Percentiles rank a stretch among this genome's conserved stretches.
Evolutionary conservation across 2,329 filamentous ascomycete genomes (phyloP).

Genomic region (Fusarium anguioides): DNA sequence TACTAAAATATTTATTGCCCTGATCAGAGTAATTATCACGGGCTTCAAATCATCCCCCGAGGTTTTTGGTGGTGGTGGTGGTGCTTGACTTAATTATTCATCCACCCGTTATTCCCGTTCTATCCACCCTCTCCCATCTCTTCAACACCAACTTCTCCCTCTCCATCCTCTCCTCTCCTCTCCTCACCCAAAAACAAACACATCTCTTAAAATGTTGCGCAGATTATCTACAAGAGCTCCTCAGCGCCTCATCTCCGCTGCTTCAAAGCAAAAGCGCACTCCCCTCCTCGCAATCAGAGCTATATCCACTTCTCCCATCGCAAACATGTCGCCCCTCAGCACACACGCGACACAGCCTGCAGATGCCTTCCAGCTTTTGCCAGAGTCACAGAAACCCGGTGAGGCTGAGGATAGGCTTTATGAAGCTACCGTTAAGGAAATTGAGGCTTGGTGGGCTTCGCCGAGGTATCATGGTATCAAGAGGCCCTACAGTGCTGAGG

Average conservation of each 20-base stretch:
- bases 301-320: slow-evolving; percentile 46
- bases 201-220: slow-evolving; percentile 48
- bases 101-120: slow-evolving; percentile 28
- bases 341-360: slow-evolving; percentile 58
- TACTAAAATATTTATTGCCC: background rate
- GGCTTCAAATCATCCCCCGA: slow-evolving; percentile 8
- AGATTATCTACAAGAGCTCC: slow-evolving; percentile 48
- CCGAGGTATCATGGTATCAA: slow-evolving; percentile 90
- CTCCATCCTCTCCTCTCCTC: background rate
- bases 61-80: no score
- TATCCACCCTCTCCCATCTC: slow-evolving; percentile 1
- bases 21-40: slow-evolving; percentile 12
- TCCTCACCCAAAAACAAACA: background rate
- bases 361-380: slow-evolving; percentile 87
- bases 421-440: slow-evolving; percentile 83
- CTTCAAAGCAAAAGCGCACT: slow-evolving; percentile 28
- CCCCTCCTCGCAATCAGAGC: slow-evolving; percentile 43
- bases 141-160: background rate
- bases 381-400: slow-evolving; percentile 81
- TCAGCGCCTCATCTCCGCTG: slow-evolving; percentile 43
- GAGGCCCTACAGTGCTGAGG: slow-evolving; percentile 87
- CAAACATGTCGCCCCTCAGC: slow-evolving; percentile 48
- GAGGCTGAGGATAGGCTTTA: slow-evolving; percentile 86
- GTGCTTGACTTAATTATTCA: slow-evolving; percentile 40
- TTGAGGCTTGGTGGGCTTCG: slow-evolving; percentile 90